Conservation (phyloP, 2,329 filamentous ascomycete species). For the Stachybotrys chlorohalonatus region DNA sequence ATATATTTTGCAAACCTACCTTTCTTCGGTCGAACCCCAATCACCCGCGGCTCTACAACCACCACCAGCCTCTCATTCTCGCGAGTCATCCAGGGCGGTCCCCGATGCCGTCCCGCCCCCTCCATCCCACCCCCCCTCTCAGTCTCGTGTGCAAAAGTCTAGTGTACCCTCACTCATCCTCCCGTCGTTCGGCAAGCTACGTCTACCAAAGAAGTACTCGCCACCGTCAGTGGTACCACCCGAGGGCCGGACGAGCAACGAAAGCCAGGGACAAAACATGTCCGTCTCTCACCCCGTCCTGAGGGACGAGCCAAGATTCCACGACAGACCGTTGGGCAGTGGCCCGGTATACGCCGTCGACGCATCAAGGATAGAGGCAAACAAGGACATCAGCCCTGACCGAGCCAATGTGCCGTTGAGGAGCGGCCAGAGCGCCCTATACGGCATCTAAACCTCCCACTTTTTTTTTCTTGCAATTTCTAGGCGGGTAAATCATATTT, state of each 20-base stretch:
- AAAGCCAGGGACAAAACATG: slow-evolving; percentile 8
- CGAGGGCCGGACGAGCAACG: slow-evolving; percentile 16
- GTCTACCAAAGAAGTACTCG: slow-evolving; percentile 30
- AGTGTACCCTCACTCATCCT: slow-evolving; percentile 25
- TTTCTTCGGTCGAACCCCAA: slow-evolving; percentile 19
- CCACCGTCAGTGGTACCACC: slow-evolving; percentile 25
- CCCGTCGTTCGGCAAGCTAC: slow-evolving; percentile 27
- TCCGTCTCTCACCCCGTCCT: slow-evolving; percentile 21
- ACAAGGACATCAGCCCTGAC: slow-evolving; percentile 1
- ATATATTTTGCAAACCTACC: slow-evolving; percentile 17
- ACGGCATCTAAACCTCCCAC: slow-evolving; percentile 3
- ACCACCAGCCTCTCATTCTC: neutral
- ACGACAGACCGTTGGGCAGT: slow-evolving; percentile 12
- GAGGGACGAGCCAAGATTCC: slow-evolving; percentile 13
- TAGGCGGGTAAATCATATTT: too few species aligned
- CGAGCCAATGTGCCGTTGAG: slow-evolving; percentile 20
- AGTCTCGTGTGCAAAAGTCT: slow-evolving; percentile 4
- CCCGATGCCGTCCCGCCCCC: slow-evolving; percentile 12
- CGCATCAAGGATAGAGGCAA: neutral
- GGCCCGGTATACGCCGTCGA: slow-evolving; percentile 1
- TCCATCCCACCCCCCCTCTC: slow-evolving; percentile 11
- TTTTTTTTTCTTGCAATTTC: too few species aligned
- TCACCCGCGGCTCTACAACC: slow-evolving; percentile 4
- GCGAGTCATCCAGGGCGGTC: neutral
- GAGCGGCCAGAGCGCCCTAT: slow-evolving; percentile 24